phyloP scores from a whole-genome alignment of 208 protist genomes.

The Crithidia thermophila region DNA sequence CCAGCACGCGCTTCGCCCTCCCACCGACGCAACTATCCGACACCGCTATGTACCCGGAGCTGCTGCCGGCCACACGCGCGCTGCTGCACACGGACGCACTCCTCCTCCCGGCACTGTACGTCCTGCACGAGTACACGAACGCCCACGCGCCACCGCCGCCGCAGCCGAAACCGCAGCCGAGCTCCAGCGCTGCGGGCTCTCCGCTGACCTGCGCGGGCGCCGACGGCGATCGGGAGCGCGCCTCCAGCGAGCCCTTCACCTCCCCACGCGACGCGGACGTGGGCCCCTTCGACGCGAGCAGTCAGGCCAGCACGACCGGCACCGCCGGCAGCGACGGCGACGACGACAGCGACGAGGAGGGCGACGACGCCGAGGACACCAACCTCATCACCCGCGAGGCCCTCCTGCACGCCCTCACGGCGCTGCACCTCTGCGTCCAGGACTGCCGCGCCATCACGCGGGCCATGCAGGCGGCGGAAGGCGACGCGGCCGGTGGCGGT shows the following conservation, averaged over 20 bases:
- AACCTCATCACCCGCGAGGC: slow-evolving; percentile 28
- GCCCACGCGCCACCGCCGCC: neutral
- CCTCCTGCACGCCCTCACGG: slow-evolving; percentile 65
- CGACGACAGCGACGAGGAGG: slow-evolving; percentile 5
- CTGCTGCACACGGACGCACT: slow-evolving; percentile 79
- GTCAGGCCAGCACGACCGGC: neutral
- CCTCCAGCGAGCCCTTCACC: neutral
- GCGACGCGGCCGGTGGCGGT: neutral
- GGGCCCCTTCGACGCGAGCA: neutral
- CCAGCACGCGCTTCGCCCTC: slow-evolving; percentile 8
- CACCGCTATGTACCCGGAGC: slow-evolving; percentile 32
- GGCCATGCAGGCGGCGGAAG: slow-evolving; percentile 22
- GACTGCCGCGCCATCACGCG: slow-evolving; percentile 48
- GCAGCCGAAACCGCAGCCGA: neutral
- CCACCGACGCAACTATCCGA: slow-evolving; percentile 32
- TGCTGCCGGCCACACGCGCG: slow-evolving; percentile 51
- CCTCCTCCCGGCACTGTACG: slow-evolving; percentile 58
- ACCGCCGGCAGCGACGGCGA: neutral
- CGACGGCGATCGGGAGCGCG: slow-evolving; percentile 5
- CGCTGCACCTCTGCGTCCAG: slow-evolving; percentile 60
- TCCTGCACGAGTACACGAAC: slow-evolving; percentile 44
- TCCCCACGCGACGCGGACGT: neutral
- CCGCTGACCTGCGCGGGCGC: neutral
- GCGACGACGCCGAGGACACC: slow-evolving; percentile 23
- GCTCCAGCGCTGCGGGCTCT: neutral